Base-by-base conservation (phyloP, 1,139 yeast species). In the Nakaseomyces delphensis region DNA sequence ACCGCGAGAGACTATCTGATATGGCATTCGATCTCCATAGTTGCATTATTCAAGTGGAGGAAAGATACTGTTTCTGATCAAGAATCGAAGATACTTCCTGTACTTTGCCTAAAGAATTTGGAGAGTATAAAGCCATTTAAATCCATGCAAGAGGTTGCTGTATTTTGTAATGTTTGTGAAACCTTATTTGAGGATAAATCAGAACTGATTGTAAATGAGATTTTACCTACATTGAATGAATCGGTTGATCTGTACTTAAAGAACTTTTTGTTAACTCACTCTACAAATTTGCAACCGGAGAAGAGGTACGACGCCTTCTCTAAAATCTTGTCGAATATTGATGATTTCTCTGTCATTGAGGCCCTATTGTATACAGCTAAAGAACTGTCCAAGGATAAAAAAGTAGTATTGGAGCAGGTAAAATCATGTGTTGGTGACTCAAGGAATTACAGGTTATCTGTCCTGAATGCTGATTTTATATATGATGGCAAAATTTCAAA, bases 161-260 rank as follows among this genome's bases (percentile, higher is more conserved):
- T 59, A 9, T 60, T 52, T 39, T 59, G 63, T 41, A 43, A 45
- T 13, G 51, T 58, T 1, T 56, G 62, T 39, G 50, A 54, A 32
- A 54, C 51, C 29, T 42, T 58, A 30, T 58, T 54, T 31, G 45
- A 47, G 4, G 46, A 45, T 13, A 37, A 43, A 8, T 54, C 52
- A 35, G 38, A 43, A 3, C 59, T 53, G 30, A 53, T 60, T 24
- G 49, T 56, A 9, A 45, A 49, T 3, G 48, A 43, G 15, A 51
- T 59, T 13, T 29, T 53, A 13, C 56, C 55, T 3, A 48, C 44
- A 14, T 47, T 60, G 37, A 42, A 50, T 14, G 46, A 43, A 3
- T 51, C 56, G 16, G 55, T 60, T 8, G 60, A 60, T 43, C 43
- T 62, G 21, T 56, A 57, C 30, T 44, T 59, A 44, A 62, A 62